Evolutionary conservation across 2,329 filamentous ascomycete genomes (phyloP).

Genomic region (Fusarium sp.): DNA sequence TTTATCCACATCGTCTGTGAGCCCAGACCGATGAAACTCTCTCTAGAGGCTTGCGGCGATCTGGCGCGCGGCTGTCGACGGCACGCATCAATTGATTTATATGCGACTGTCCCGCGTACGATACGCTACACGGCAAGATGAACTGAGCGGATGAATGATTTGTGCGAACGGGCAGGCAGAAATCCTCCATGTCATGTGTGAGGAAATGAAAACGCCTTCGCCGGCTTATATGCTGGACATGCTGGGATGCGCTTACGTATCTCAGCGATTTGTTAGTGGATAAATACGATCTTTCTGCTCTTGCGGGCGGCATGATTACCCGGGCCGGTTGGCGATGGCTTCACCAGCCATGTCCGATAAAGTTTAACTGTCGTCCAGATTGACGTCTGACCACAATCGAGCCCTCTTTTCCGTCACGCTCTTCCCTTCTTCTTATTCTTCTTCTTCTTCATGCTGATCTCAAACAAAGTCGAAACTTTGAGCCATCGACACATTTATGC

Average conservation of each 20-base stretch:
- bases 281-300: background rate
- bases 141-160: background rate
- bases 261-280: background rate
- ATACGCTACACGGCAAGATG: background rate
- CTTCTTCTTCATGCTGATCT: background rate
- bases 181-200: background rate
- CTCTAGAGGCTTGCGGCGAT: background rate
- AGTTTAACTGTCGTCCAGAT: constrained; percentile 9
- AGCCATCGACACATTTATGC: background rate
- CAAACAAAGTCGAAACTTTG: background rate
- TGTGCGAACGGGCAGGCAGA: background rate
- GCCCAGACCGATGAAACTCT: constrained; percentile 8
- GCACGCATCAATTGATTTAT: constrained; percentile 1
- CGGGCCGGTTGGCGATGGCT: constrained; percentile 20
- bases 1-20: background rate
- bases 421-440: background rate
- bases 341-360: constrained; percentile 19
- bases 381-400: background rate
- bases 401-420: background rate
- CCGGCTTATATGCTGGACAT: background rate
- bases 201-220: background rate
- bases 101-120: background rate
- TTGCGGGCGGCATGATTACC: background rate
- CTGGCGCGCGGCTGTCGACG: constrained; percentile 2
- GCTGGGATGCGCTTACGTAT: background rate